phyloP scores from a whole-genome alignment of 495 filamentous ascomycete genomes.

The Talaromyces stipitatus region DNA sequence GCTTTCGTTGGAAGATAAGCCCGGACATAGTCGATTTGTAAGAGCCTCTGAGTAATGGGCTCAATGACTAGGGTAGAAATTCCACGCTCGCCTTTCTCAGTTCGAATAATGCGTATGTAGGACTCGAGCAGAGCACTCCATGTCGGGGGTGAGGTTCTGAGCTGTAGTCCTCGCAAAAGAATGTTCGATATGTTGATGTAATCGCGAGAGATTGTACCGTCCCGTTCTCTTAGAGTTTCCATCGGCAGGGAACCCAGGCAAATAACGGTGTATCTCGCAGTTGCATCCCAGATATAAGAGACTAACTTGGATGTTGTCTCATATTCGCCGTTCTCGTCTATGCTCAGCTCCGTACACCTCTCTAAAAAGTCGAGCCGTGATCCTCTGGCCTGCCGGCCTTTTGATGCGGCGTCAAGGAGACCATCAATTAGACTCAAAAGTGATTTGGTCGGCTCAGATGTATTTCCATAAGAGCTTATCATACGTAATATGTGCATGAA shows the following conservation, averaged over 20 bases:
- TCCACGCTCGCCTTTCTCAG: constrained; percentile 59
- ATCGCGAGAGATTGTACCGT: constrained; percentile 43
- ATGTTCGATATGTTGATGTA: constrained; percentile 64
- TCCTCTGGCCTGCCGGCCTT: constrained; percentile 40
- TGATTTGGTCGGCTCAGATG: constrained; percentile 16
- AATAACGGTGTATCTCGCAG: constrained; percentile 24
- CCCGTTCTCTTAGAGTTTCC: constrained; percentile 35
- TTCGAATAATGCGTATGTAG: constrained; percentile 48
- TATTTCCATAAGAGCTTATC: constrained; percentile 16
- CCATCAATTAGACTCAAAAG: constrained; percentile 26
- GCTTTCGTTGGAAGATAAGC: constrained; percentile 23
- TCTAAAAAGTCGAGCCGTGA: constrained; percentile 38
- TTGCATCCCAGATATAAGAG: constrained; percentile 25
- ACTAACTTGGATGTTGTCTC: constrained; percentile 6
- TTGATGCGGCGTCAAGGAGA: constrained; percentile 38
- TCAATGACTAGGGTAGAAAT: constrained; percentile 58
- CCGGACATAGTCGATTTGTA: constrained; percentile 11
- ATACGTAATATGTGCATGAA: constrained; percentile 35
- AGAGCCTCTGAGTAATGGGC: constrained; percentile 52
- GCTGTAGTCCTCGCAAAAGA: constrained; percentile 53
- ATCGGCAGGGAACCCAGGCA: constrained; percentile 29
- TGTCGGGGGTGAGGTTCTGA: constrained; percentile 29
- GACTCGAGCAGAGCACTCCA: constrained; percentile 57
- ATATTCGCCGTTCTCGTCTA: not conserved
- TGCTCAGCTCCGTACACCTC: constrained; percentile 27